Evolutionary conservation across 1,139 yeast species (phyloP), one percentile per base, ranked within the genome.

Genomic region (Yamadazyma pseudoaaseri): DNA sequence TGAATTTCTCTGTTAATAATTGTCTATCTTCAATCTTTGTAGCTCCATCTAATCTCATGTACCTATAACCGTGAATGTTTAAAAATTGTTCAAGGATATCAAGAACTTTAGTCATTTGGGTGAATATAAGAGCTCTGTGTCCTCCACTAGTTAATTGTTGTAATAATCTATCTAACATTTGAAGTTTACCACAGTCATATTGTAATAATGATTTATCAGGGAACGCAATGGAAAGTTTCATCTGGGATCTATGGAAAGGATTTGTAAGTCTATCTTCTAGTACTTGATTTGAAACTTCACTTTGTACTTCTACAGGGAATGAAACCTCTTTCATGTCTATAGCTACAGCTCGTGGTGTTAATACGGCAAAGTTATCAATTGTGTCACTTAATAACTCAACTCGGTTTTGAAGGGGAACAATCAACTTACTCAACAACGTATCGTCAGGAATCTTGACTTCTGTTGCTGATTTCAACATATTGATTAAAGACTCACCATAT

Each of bases 1-100:
- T 94, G 61, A 94, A 94, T 43, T 92, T 72, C 51, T 94, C 98
- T 0, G 99, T 94, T 48, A 94, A 63, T 16, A 90, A 72, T 56
- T 94, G 99, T 46, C 99, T 82, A 56, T 92, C 97, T 57, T 94
- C 98, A 49, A 94, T 86, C 56, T 89, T 87, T 3, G 99, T 94
- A 1, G 98, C 90, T 45, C 99, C 99, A 59, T 94, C 99, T 41
- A 94, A 70, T 54, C 99, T 77, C 86, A 92, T 76, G 56, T 94
- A 94, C 35, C 96, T 70, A 55, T 89, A 86, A 6, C 98, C 98
- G 61, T 90, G 96, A 47, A 89, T 85, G 57, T 92, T 94, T 57
- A 94, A 68, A 54, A 94, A 94, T 52, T 86, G 95, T 53, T 94
- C 99, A 40, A 94, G 62, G 31, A 94, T 81, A 62, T 94, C 98